Percentiles rank a stretch among this genome's conserved stretches.
phyloP scores from a whole-genome alignment of 148 eudicot genomes.

The Oxyria digyna region DNA sequence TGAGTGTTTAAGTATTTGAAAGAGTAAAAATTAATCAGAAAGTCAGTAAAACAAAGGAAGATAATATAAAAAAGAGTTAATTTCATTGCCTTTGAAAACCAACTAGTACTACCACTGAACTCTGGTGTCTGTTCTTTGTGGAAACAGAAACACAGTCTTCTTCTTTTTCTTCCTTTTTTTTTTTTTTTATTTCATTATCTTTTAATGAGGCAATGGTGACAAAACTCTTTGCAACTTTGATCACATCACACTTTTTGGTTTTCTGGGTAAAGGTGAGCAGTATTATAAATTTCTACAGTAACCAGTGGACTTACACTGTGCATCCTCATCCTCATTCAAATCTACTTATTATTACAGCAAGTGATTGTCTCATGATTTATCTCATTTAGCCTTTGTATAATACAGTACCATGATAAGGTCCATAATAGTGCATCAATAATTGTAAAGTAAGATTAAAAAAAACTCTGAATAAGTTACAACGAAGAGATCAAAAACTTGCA shows the following conservation, averaged over 20 bases:
- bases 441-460: background rate
- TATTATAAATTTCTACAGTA: background rate
- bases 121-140: background rate
- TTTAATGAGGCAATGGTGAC: too few species aligned
- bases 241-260: background rate
- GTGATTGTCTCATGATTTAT: background rate
- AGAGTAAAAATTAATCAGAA: background rate
- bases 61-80: background rate
- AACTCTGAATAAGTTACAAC: background rate
- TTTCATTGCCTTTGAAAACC: background rate
- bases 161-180: background rate
- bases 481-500: background rate
- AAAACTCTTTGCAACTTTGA: background rate
- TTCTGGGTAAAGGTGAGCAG: slow-evolving; percentile 1
- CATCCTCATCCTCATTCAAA: background rate
- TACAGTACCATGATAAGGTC: background rate
- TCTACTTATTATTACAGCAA: background rate
- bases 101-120: background rate
- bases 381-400: slow-evolving; percentile 7
- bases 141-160: background rate
- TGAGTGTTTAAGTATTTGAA: background rate
- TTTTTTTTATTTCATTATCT: too few species aligned
- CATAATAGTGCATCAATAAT: slow-evolving; percentile 2
- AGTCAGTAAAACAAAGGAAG: background rate
- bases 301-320: background rate